Percentiles rank a stretch among this genome's conserved stretches.
Conservation (phyloP, 2,329 filamentous ascomycete species). For the Beauveria sp. region DNA sequence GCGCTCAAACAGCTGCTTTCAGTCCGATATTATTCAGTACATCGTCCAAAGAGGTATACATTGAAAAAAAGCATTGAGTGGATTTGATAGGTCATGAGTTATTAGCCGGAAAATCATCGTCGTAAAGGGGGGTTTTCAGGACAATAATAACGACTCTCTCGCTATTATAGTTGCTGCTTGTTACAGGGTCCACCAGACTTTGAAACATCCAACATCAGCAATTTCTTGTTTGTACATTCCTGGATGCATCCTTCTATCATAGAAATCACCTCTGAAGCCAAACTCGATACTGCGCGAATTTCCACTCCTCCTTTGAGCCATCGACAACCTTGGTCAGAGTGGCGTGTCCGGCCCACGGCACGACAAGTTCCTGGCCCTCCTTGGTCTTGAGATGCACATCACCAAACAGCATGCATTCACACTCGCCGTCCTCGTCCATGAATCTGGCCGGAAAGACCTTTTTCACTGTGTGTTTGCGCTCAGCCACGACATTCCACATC, state of each 20-base stretch:
- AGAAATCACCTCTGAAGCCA: conserved; percentile 21
- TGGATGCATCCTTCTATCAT: not conserved
- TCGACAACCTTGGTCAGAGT: conserved; percentile 20
- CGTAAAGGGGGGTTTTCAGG: no score
- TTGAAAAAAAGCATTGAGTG: no score
- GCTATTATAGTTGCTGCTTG: no score
- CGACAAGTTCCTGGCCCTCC: conserved; percentile 19
- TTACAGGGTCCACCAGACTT: no score
- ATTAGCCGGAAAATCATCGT: no score
- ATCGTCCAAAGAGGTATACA: no score
- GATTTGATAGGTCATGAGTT: no score
- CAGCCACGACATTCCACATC: conserved; percentile 36
- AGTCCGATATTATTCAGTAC: no score
- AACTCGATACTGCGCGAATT: conserved; percentile 25
- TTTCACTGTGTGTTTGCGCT: conserved; percentile 32
- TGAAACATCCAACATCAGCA: no score
- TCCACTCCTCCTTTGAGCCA: conserved; percentile 23
- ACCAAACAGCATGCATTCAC: conserved; percentile 29
- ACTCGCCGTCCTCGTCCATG: conserved; percentile 15
- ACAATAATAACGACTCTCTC: no score
- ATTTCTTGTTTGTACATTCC: no score
- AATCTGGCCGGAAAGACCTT: conserved; percentile 36
- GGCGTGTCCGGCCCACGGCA: conserved; percentile 26
- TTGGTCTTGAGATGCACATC: conserved; percentile 20
- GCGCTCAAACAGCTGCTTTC: no score